These are phyloP conservation scores for Pythium phragmitis DNA, from an alignment of 352 stramenopile species.

Conservation along the genomic window DNA sequence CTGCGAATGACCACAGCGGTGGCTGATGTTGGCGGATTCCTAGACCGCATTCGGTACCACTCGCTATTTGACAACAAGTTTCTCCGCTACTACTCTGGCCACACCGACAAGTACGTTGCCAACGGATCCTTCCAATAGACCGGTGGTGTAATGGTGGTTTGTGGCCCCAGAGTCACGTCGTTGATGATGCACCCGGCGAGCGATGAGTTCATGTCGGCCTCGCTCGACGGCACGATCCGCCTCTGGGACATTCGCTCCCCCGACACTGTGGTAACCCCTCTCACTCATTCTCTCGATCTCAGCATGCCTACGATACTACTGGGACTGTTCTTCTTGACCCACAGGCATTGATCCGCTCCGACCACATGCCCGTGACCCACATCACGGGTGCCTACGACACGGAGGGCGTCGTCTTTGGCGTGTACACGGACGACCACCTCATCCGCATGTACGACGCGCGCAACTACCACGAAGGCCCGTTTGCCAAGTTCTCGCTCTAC, in stretches of 20 bases:
- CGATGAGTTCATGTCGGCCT: slow-evolving; percentile 83
- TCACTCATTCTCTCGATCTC: not conserved
- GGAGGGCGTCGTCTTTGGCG: slow-evolving; percentile 82
- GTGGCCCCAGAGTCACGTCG: slow-evolving; percentile 55
- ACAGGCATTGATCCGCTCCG: slow-evolving; percentile 61
- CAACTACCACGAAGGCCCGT: slow-evolving; percentile 86
- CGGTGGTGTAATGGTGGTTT: not conserved
- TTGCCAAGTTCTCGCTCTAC: slow-evolving; percentile 87
- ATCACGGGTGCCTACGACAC: slow-evolving; percentile 80
- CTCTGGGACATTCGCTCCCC: slow-evolving; percentile 79
- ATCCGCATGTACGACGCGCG: slow-evolving; percentile 89
- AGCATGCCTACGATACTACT: not conserved
- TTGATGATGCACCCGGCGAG: slow-evolving; percentile 86
- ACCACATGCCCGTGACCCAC: slow-evolving; percentile 60
- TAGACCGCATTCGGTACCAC: slow-evolving; percentile 85
- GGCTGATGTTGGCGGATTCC: not conserved
- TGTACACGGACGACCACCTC: slow-evolving; percentile 84
- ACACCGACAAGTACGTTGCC: slow-evolving; percentile 56
- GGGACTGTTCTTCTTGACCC: not conserved
- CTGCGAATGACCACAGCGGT: slow-evolving; percentile 7
- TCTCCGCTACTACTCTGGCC: slow-evolving; percentile 82
- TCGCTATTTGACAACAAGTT: slow-evolving; percentile 90
- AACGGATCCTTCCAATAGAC: not conserved
- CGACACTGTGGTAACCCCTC: slow-evolving; percentile 45
- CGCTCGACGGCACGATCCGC: slow-evolving; percentile 72